These are phyloP conservation scores for Pichia sp. DNA, from an alignment of 1,139 yeast species.

Conservation along the genomic window DNA sequence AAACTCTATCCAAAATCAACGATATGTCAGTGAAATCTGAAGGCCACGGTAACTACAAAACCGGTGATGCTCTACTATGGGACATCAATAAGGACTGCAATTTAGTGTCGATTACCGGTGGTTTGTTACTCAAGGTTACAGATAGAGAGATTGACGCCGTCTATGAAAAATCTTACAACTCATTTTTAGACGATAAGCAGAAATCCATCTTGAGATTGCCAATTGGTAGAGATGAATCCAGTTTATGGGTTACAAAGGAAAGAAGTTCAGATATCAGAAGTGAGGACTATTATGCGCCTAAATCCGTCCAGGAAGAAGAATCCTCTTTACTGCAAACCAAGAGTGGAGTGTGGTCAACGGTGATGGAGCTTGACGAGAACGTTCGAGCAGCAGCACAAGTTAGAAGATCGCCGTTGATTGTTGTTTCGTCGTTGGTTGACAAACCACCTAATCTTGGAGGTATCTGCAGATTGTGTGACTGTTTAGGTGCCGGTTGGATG, in stretches of 20 bases:
- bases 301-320: constrained; percentile 11
- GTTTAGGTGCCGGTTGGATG: constrained; percentile 78
- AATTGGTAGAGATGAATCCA: constrained; percentile 43
- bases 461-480: constrained; percentile 86
- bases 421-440: constrained; percentile 82
- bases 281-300: constrained; percentile 13
- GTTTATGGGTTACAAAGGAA: constrained; percentile 21
- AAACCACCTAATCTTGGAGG: constrained; percentile 93
- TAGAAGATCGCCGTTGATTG: constrained; percentile 68
- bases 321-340: constrained; percentile 69
- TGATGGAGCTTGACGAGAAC: constrained; percentile 32
- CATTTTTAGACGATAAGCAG: constrained; percentile 28
- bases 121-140: constrained; percentile 52
- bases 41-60: constrained; percentile 52
- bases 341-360: constrained; percentile 80
- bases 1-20: constrained; percentile 32
- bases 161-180: constrained; percentile 30
- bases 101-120: constrained; percentile 67
- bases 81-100: constrained; percentile 52
- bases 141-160: constrained; percentile 49
- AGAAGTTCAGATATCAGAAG: constrained; percentile 17
- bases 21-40: constrained; percentile 40
- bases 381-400: constrained; percentile 28
- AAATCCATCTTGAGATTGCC: constrained; percentile 27
- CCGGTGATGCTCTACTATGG: constrained; percentile 82